A percentile compares a stretch with the other conserved stretches of the same genome.
Evolutionary conservation across 2,329 filamentous ascomycete genomes (phyloP).

Genomic region (Ophiognomonia clavigignenti-juglandacearum): DNA sequence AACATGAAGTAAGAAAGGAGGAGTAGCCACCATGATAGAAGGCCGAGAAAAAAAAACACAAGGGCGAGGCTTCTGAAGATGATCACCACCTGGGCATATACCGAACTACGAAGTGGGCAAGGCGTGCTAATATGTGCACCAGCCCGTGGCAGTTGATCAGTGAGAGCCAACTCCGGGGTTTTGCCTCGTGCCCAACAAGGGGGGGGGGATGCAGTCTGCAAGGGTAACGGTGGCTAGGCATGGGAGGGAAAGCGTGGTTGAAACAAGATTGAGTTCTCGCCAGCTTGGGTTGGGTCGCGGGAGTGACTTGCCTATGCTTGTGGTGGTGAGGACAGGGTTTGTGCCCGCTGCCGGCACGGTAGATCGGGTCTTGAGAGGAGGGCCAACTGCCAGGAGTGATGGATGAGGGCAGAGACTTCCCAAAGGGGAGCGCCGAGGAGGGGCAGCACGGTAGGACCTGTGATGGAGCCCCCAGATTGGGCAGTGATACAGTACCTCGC

Average conservation of each 20-base stretch:
- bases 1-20: not conserved
- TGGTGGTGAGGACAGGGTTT: constrained; percentile 5
- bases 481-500: constrained; percentile 4
- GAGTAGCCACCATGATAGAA: not conserved
- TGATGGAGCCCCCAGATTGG: constrained; percentile 6
- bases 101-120: not conserved
- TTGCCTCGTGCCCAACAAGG: not conserved
- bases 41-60: not conserved
- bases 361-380: constrained; percentile 4
- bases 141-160: not conserved
- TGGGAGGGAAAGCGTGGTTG: constrained; percentile 4
- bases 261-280: constrained; percentile 10
- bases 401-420: constrained; percentile 1
- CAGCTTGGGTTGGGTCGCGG: constrained; percentile 12
- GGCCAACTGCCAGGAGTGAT: constrained; percentile 9
- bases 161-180: not conserved
- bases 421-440: constrained; percentile 4
- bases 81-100: not conserved
- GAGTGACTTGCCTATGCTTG: constrained; percentile 6
- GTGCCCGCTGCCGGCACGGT: constrained; percentile 3
- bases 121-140: not conserved
- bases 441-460: not conserved
- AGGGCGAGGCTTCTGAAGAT: not conserved
- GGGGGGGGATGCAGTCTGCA: constrained; percentile 1
- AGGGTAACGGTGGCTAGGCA: constrained; percentile 1